Conservation (phyloP, 2,329 filamentous ascomycete genomes). For the Colletotrichum horii region DNA sequence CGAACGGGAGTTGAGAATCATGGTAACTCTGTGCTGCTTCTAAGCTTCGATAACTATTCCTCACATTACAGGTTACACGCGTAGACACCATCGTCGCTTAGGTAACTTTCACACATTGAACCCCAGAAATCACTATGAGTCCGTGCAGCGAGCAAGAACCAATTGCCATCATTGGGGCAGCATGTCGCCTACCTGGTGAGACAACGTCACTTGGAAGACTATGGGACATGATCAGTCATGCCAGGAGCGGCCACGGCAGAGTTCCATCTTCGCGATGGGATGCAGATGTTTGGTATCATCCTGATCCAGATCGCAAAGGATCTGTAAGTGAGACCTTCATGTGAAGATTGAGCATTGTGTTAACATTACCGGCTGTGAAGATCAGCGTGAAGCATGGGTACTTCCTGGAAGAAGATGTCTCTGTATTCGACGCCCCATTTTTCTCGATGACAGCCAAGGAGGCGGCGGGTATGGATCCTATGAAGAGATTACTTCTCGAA, state of each 20-base stretch:
- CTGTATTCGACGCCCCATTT: constrained; percentile 55
- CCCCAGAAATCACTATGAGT: neutral
- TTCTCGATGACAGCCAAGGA: constrained; percentile 56
- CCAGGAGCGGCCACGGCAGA: neutral
- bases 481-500: constrained; percentile 39
- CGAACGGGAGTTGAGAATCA: neutral
- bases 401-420: constrained; percentile 51
- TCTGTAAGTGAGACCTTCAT: neutral
- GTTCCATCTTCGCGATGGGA: constrained; percentile 27
- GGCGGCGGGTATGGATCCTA: constrained; percentile 53
- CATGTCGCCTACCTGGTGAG: constrained; percentile 42
- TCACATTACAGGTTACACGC: neutral
- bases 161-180: constrained; percentile 44
- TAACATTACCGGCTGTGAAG: neutral
- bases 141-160: constrained; percentile 25
- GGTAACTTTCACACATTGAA: neutral
- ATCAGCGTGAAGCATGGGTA: constrained; percentile 32
- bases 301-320: constrained; percentile 22
- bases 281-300: constrained; percentile 25
- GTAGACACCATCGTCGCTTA: neutral
- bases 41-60: neutral
- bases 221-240: constrained; percentile 35
- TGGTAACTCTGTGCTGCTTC: neutral
- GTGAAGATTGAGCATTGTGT: neutral
- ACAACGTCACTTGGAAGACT: constrained; percentile 34